Evolutionary conservation across 805 yeast genomes (phyloP), one percentile per base, ranked within the genome.

Genomic region (Starmerella vaccinii): DNA sequence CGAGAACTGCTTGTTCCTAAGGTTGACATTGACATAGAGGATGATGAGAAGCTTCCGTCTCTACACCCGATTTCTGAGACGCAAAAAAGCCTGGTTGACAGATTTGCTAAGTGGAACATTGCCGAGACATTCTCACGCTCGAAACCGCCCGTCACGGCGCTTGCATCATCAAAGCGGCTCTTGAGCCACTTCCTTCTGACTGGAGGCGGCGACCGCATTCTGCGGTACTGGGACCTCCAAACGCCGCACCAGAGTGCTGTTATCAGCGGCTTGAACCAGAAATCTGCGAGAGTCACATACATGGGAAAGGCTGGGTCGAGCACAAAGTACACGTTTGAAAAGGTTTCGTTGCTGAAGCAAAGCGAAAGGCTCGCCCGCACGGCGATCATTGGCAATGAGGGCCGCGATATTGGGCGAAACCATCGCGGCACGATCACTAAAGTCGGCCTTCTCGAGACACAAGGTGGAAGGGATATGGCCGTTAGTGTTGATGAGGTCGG

Each of bases 401-500:
- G 76, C 50, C 69, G 66, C 27, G 72, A 67, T 26, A 47, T 69
- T 18, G 66, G 72, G 44, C 67, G 69, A 46, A 69, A 68, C 39
- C 82, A 78, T 52, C 72, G 69, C 34, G 84, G 81, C 50, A 57
- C 68, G 2, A 71, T 82, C 33, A 38, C 15, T 60, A 9, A 19
- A 5, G 57, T 53, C 6, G 49, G 47, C 10, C 47, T 53, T 4
- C 37, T 53, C 15, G 52, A 64, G 9, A 86, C 86, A 0, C 75
- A 34, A 2, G 33, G 32, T 9, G 50, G 47, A 10, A 33, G 73
- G 51, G 77, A 75, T 37, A 74, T 84, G 78, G 62, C 84, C 2
- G 66, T 84, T 3, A 71, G 83, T 2, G 86, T 69, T 2, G 94
- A 84, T 57, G 67, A 86, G 50, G 72, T 77, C 38, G 95, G 95